Base-by-base conservation (phyloP, 2,329 filamentous ascomycete genomes). In the Neofusicoccum sp. region DNA sequence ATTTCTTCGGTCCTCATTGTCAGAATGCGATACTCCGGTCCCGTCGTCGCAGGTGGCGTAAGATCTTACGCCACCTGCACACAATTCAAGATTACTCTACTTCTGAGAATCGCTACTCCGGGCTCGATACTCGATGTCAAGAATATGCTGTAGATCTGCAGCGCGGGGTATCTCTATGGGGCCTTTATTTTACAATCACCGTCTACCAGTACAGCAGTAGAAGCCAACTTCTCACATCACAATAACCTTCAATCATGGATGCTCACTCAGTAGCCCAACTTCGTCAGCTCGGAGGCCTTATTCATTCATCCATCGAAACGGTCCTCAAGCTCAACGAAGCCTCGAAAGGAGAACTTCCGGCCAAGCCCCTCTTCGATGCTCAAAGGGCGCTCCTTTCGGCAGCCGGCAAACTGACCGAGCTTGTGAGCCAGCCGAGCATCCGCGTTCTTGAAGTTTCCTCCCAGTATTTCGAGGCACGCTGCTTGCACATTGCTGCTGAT, bases 401-500 rank as follows among this genome's bases (percentile, higher is more conserved):
- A 3, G 69, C 74, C 6, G 76, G 76, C 2, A 70, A 68, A 59
- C 66, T 78, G 22, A 74, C 71, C 0, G 75, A 77, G 64, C 67
- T 77, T 1, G 70, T 76, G 16, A 68, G 68, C 52, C 70, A 76
- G 48, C 76, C 76, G 4, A 67, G 67, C 31, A 64, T 61, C 22
- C 68, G 75, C 8, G 60, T 78, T 3, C 61, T 74, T 2, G 73
- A 77, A 65, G 70, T 78, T 7, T 69, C 71, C 4, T 66, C 70
- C 11, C 73, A 76, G 65, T 75, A 75, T 54, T 75, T 71, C 36
- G 76, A 78, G 62, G 67, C 71, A 6, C 68, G 76, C 4, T 71
- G 72, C 4, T 56, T 78, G 11, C 72, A 75, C 48, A 73, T 78
- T 48, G 71, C 68, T n/a, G 71, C 71, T 29, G 73, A 74, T 54